These are phyloP conservation scores for Mycena amicta DNA, from an alignment of 768 basidiomycete genomes.

Conservation along the genomic window DNA sequence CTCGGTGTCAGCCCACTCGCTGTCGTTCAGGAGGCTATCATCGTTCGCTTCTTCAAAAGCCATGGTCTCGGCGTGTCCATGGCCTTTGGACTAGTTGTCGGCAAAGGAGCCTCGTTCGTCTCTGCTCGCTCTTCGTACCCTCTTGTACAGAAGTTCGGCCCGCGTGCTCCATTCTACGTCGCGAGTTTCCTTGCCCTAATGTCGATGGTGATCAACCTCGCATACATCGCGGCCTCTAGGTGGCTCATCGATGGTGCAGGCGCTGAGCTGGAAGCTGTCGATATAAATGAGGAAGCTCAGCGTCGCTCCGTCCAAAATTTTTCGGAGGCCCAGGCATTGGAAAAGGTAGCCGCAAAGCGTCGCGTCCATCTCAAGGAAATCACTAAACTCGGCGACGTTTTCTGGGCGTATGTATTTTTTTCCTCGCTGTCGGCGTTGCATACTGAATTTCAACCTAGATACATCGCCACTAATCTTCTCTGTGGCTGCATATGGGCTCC, in stretches of 20 bases:
- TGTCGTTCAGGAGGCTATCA: slow-evolving; percentile 84
- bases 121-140: slow-evolving; percentile 78
- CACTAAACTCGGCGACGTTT: slow-evolving; percentile 69
- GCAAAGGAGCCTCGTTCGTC: slow-evolving; percentile 77
- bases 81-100: slow-evolving; percentile 81
- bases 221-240: slow-evolving; percentile 64
- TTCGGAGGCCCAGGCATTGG: slow-evolving; percentile 62
- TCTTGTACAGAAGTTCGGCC: slow-evolving; percentile 66
- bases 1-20: slow-evolving; percentile 79
- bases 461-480: slow-evolving; percentile 73
- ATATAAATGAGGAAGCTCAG: slow-evolving; percentile 58
- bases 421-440: background rate
- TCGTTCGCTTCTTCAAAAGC: slow-evolving; percentile 78
- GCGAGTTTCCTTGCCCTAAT: slow-evolving; percentile 64
- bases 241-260: slow-evolving; percentile 67
- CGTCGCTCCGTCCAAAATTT: slow-evolving; percentile 45
- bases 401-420: slow-evolving; percentile 72
- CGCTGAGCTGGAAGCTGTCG: slow-evolving; percentile 64
- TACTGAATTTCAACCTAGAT: slow-evolving; percentile 41
- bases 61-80: slow-evolving; percentile 77
- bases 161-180: slow-evolving; percentile 74
- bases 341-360: slow-evolving; percentile 67
- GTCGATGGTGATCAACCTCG: slow-evolving; percentile 68
- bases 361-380: slow-evolving; percentile 63
- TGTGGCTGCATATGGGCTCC: slow-evolving; percentile 81